A percentile compares a stretch with the other conserved stretches of the same genome.
Evolutionary conservation across 495 filamentous ascomycete species (phyloP).

Genomic region (Choiromyces venosus): DNA sequence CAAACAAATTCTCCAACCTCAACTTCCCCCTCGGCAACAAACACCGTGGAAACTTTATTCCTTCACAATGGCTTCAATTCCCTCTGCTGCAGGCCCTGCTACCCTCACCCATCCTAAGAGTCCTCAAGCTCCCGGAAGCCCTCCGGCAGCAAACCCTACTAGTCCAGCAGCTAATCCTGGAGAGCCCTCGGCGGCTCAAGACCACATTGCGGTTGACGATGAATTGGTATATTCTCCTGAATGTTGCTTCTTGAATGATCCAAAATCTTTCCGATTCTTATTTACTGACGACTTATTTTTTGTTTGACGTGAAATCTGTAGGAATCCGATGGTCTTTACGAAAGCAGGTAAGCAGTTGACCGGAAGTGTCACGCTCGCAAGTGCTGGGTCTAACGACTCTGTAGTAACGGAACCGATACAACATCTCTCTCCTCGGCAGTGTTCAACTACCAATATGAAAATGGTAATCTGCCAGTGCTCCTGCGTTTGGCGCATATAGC

Average conservation of each 20-base stretch:
- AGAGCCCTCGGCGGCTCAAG: background rate
- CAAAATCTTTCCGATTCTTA: background rate
- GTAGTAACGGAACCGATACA: background rate
- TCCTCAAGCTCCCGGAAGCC: background rate
- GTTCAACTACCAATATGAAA: background rate
- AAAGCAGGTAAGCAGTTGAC: background rate
- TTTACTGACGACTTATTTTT: background rate
- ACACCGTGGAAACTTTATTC: background rate
- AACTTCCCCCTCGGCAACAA: background rate
- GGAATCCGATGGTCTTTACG: background rate
- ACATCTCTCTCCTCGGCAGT: background rate
- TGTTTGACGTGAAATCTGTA: background rate
- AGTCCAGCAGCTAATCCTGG: background rate
- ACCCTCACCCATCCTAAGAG: background rate
- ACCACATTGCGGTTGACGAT: background rate
- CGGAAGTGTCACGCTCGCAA: background rate
- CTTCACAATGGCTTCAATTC: background rate
- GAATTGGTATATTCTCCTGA: background rate
- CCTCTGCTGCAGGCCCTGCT: background rate
- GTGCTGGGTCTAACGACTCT: background rate
- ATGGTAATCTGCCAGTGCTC: background rate
- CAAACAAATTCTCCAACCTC: background rate
- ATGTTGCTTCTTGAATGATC: background rate
- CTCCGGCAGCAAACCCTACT: background rate
- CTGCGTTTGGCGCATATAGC: background rate